Percentiles rank a stretch among this genome's conserved stretches.
Conservation (phyloP, 2,329 filamentous ascomycete genomes). For the Conoideocrella luteorostrata region DNA sequence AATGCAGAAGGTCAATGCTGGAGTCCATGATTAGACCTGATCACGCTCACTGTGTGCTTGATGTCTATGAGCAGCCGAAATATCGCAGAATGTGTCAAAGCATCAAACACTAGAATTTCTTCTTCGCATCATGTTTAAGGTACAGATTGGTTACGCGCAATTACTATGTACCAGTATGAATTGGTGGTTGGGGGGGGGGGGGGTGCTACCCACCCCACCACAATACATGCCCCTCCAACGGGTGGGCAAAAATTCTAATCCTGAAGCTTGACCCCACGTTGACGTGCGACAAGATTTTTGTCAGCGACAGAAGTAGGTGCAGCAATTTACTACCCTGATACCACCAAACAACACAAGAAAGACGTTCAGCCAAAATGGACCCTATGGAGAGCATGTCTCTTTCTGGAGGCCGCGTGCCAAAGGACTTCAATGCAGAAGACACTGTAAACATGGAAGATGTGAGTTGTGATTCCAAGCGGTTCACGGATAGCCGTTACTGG, state of each 20-base stretch:
- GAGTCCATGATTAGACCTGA: no score
- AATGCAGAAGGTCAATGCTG: no score
- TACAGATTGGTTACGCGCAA: no score
- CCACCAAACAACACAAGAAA: not conserved
- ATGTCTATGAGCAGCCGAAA: no score
- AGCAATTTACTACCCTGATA: not conserved
- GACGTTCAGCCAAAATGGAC: conserved; percentile 25
- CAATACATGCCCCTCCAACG: no score
- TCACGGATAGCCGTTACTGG: no score
- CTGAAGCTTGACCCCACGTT: not conserved
- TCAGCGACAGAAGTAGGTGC: not conserved
- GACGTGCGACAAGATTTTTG: not conserved
- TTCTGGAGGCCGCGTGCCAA: conserved; percentile 33
- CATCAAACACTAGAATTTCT: no score
- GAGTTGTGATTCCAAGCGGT: conserved; percentile 22
- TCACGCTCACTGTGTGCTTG: not conserved
- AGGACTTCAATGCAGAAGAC: conserved; percentile 53
- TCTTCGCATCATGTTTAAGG: no score
- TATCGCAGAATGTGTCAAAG: no score
- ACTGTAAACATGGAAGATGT: conserved; percentile 51
- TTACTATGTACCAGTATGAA: no score
- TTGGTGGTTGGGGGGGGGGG: no score
- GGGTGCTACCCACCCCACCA: no score
- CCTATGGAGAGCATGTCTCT: conserved; percentile 31
- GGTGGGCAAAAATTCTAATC: not conserved